A percentile compares a stretch with the other conserved stretches of the same genome.
Evolutionary conservation across 1,139 yeast species (phyloP).

Genomic region (Wickerhamiella infanticola): DNA sequence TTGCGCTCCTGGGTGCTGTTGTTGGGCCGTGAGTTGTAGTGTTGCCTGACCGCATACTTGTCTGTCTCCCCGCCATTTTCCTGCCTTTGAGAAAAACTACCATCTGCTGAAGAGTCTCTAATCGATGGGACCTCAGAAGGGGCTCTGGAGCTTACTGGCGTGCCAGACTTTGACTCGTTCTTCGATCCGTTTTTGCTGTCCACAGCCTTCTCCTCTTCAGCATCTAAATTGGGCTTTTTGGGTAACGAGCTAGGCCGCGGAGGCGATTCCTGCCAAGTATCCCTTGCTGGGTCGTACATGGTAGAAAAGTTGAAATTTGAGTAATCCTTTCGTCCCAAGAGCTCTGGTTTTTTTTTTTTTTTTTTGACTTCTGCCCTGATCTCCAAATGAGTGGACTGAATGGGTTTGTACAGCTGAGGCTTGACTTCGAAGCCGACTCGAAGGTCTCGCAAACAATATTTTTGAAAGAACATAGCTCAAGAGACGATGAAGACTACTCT

Average conservation of each 20-base stretch:
- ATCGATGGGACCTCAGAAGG: no score
- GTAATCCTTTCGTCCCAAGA: conserved; percentile 1
- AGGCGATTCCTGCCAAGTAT: background rate
- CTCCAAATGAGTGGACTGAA: background rate
- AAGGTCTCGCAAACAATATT: conserved; percentile 18
- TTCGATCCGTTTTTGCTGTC: background rate
- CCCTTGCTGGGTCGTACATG: conserved; percentile 6
- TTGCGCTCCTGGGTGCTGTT: conserved; percentile 51
- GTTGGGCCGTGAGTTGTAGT: conserved; percentile 74
- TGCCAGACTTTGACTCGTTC: no score
- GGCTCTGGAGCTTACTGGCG: no score
- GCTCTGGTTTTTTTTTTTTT: conserved; percentile 1
- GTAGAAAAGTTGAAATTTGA: background rate
- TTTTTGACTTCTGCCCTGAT: no score
- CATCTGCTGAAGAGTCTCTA: no score
- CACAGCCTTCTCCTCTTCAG: background rate
- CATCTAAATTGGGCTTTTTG: background rate
- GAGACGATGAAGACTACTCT: conserved; percentile 16
- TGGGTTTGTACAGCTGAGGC: conserved; percentile 1
- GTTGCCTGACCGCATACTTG: conserved; percentile 43
- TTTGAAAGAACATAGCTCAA: conserved; percentile 18
- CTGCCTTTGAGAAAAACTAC: no score
- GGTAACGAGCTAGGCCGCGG: background rate
- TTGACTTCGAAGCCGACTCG: conserved; percentile 9
- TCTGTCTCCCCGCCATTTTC: background rate